Evolutionary conservation across 164 flowering plant genomes (phyloP).

Genomic region (Aristolochia fimbriata): DNA sequence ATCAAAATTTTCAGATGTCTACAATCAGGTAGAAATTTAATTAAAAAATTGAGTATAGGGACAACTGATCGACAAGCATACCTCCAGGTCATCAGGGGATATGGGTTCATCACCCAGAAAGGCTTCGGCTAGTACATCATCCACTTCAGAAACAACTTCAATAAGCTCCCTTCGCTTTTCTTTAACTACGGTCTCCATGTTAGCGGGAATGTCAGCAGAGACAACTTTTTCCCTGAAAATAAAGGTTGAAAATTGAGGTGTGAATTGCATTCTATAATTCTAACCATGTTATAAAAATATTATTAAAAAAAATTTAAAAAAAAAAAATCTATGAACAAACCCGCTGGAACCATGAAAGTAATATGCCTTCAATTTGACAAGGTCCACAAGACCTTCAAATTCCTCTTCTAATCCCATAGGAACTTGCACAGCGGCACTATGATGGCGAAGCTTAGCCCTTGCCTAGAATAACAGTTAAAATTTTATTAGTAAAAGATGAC

Average conservation of each 20-base stretch:
- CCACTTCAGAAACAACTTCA: conserved; percentile 92
- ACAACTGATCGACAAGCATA: conserved; percentile 13
- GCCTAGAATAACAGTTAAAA: conserved; percentile 35
- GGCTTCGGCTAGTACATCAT: conserved; percentile 84
- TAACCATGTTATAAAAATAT: neutral
- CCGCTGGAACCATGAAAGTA: conserved; percentile 89
- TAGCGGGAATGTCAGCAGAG: conserved; percentile 55
- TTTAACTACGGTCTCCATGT: conserved; percentile 57
- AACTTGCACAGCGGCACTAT: conserved; percentile 98
- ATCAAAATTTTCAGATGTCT: too few relatives aligned
- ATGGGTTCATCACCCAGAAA: conserved; percentile 90
- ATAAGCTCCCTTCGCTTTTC: conserved; percentile 89
- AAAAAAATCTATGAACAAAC: conserved; percentile 38
- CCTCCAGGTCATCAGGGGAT: conserved; percentile 79
- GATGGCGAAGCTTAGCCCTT: conserved; percentile 90
- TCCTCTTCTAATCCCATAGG: conserved; percentile 97
- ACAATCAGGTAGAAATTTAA: too few relatives aligned
- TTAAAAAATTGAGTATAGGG: neutral
- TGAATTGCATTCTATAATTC: neutral
- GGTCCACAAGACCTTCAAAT: conserved; percentile 90
- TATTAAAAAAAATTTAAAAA: too few relatives aligned
- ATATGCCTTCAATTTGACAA: conserved; percentile 76
- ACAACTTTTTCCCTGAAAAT: conserved; percentile 67
- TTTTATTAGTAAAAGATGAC: neutral
- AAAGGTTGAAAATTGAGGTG: conserved; percentile 6